A percentile compares a stretch with the other conserved stretches of the same genome.
Conservation (phyloP, 108 stramenopile genomes). For the Cyclotella choctawhatcheeana region DNA sequence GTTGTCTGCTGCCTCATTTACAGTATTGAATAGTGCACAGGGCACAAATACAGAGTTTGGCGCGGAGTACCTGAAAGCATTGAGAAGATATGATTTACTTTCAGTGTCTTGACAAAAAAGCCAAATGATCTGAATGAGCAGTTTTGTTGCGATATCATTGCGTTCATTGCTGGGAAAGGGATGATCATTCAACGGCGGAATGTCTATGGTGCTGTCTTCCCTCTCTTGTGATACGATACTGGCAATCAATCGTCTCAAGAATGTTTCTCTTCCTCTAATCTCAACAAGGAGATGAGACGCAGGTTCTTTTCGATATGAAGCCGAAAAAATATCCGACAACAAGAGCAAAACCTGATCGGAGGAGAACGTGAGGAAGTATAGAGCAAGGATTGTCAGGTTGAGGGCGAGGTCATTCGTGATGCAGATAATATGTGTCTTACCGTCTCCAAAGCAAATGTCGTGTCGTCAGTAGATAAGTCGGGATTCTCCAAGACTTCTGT, state of each 20-base stretch:
- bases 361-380: no score
- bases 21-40: slow-evolving; percentile 56
- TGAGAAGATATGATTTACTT: slow-evolving; percentile 54
- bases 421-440: no score
- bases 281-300: neutral
- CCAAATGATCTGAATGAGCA: slow-evolving; percentile 62
- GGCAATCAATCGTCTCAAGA: slow-evolving; percentile 20
- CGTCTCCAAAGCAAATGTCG: no score
- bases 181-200: slow-evolving; percentile 58
- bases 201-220: slow-evolving; percentile 26
- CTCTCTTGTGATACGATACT: slow-evolving; percentile 9
- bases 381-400: no score
- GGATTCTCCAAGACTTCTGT: no score
- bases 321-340: slow-evolving; percentile 44
- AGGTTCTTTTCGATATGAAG: neutral
- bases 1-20: slow-evolving; percentile 43
- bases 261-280: slow-evolving; percentile 21
- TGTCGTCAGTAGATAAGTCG: no score
- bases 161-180: slow-evolving; percentile 50
- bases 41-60: slow-evolving; percentile 38
- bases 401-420: no score
- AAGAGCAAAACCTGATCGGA: no score
- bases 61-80: slow-evolving; percentile 30
- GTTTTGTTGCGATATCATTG: slow-evolving; percentile 43
- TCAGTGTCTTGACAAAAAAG: slow-evolving; percentile 16